These are phyloP conservation scores for Hymenoscyphus salicellus DNA, from an alignment of 2,329 filamentous ascomycete genomes.

Conservation along the genomic window DNA sequence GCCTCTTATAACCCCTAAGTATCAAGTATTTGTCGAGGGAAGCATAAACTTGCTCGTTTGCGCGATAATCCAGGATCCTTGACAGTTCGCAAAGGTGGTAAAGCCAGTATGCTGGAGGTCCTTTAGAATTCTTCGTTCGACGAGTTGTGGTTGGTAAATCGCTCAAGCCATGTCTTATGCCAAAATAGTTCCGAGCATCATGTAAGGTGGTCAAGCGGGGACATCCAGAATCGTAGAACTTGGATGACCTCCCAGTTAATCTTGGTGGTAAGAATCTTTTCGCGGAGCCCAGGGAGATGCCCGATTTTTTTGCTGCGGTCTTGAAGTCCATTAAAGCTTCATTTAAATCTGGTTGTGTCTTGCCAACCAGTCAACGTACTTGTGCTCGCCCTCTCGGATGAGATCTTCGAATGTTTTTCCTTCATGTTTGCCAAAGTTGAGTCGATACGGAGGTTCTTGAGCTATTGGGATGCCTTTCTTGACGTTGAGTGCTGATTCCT, in stretches of 20 bases:
- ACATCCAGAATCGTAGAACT: neutral
- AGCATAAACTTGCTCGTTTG: neutral
- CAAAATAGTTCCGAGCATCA: neutral
- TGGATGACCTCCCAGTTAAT: neutral
- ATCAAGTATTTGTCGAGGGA: neutral
- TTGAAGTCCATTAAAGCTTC: neutral
- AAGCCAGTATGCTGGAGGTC: neutral
- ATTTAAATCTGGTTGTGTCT: too few species aligned
- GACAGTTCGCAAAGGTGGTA: neutral
- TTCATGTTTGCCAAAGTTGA: neutral
- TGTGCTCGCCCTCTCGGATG: neutral
- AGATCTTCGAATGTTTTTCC: neutral
- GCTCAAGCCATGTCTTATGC: neutral
- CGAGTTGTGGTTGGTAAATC: neutral
- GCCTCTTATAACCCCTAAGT: too few species aligned
- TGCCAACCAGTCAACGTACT: neutral
- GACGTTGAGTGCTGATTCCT: neutral
- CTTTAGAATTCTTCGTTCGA: neutral
- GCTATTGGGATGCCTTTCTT: neutral
- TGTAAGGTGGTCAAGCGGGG: neutral
- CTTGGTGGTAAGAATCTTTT: neutral
- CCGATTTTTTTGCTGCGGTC: neutral
- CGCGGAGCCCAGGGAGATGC: neutral
- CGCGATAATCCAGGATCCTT: neutral
- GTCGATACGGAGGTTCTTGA: neutral